Conservation (phyloP, 345 rosid genomes). For the Dimocarpus longan region DNA sequence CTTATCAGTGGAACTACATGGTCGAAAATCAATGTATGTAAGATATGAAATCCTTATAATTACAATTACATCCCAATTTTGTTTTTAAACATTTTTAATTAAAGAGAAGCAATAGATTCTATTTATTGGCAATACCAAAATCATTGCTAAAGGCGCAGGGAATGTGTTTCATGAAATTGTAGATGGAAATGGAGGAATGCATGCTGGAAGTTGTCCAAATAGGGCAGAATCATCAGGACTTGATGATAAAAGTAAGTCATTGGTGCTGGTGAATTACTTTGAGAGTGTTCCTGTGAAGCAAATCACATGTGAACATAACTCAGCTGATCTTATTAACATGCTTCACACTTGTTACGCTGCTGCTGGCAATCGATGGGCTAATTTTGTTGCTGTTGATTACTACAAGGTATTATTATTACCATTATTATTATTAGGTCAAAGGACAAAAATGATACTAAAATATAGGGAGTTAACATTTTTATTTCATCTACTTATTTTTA, state of each 20-base stretch:
- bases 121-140: too few species aligned
- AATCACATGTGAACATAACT: slow-evolving; percentile 45
- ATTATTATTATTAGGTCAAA: too few species aligned
- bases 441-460: too few species aligned
- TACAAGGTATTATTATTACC: slow-evolving; percentile 42
- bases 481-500: too few species aligned
- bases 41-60: background rate
- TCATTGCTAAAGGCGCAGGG: too few species aligned
- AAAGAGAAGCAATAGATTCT: too few species aligned
- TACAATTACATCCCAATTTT: too few species aligned
- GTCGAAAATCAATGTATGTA: slow-evolving; percentile 72
- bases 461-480: too few species aligned
- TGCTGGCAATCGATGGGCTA: slow-evolving; percentile 61
- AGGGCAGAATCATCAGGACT: slow-evolving; percentile 53
- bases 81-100: too few species aligned
- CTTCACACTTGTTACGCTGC: slow-evolving; percentile 49
- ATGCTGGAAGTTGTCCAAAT: slow-evolving; percentile 56
- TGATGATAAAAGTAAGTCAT: slow-evolving; percentile 51
- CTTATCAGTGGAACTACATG: slow-evolving; percentile 83
- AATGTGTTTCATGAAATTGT: slow-evolving; percentile 2
- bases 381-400: slow-evolving; percentile 62
- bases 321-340: slow-evolving; percentile 52
- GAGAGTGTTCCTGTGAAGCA: slow-evolving; percentile 32
- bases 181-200: slow-evolving; percentile 69
- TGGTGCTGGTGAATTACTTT: slow-evolving; percentile 51